Percentiles rank a stretch among this genome's conserved stretches.
These are phyloP conservation scores for Starmerella apis DNA, from an alignment of 805 yeast genomes.

Conservation along the genomic window DNA sequence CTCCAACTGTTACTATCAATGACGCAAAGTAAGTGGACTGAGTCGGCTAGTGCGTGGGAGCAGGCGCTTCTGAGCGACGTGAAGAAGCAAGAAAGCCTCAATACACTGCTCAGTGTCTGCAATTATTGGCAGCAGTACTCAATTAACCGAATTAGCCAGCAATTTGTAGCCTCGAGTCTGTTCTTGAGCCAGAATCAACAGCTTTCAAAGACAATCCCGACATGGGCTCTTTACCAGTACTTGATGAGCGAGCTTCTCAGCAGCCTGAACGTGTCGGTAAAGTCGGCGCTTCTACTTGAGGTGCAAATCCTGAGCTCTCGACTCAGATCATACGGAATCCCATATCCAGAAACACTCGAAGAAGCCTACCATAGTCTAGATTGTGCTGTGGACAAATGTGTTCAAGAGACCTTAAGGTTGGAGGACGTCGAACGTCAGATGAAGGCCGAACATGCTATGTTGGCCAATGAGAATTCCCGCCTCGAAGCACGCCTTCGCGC, in stretches of 20 bases:
- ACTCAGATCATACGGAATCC: not conserved
- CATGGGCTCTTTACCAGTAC: conserved; percentile 2
- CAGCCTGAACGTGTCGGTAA: not conserved
- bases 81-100: not conserved
- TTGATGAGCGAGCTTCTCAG: not conserved
- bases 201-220: not conserved
- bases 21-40: not conserved
- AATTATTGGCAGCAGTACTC: not conserved
- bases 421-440: not conserved
- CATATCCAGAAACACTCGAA: not conserved
- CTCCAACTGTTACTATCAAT: too few relatives aligned
- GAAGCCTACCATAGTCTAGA: not conserved
- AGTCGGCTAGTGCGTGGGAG: not conserved
- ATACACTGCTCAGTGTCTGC: not conserved
- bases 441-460: not conserved
- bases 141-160: not conserved
- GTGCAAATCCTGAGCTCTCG: not conserved
- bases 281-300: not conserved
- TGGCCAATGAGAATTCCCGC: not conserved
- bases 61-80: not conserved
- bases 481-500: not conserved
- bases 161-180: not conserved
- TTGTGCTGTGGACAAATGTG: not conserved
- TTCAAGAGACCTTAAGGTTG: not conserved
- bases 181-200: not conserved